Conservation (phyloP, 768 basidiomycete species). For the Kwoniella dejecticola region DNA sequence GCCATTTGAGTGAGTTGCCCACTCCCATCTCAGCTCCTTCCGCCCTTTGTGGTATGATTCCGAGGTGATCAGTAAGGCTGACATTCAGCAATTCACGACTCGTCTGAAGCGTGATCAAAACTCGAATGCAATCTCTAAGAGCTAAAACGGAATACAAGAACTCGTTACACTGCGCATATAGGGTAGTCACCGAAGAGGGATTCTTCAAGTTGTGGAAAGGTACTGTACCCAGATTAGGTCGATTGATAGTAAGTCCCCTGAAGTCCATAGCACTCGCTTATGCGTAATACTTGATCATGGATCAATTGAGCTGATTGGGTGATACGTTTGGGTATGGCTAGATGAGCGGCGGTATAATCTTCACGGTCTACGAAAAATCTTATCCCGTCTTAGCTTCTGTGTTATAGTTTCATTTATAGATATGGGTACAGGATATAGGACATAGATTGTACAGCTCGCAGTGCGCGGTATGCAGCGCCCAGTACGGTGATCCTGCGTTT, state of each 20-base stretch:
- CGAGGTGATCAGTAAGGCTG: no score
- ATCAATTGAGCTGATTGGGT: no score
- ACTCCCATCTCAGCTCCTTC: no score
- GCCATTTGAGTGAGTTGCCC: conserved; percentile 58
- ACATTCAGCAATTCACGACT: no score
- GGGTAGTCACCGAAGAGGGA: conserved; percentile 93
- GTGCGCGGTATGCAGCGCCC: no score
- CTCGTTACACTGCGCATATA: conserved; percentile 91
- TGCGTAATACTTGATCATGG: no score
- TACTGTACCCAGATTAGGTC: conserved; percentile 81
- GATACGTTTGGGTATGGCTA: conserved; percentile 52
- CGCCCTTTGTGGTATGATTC: no score
- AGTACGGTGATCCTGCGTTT: no score
- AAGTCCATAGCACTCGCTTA: no score
- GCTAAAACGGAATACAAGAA: conserved; percentile 85
- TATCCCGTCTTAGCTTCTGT: conserved; percentile 43
- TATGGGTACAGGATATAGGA: background rate
- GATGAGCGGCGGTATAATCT: conserved; percentile 90
- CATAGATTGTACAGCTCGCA: background rate
- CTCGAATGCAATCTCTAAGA: conserved; percentile 91
- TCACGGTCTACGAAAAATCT: conserved; percentile 76
- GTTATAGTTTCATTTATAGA: conserved; percentile 3
- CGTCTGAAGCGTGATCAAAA: conserved; percentile 98
- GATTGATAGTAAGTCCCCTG: conserved; percentile 63
- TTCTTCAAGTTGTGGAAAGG: conserved; percentile 93